Percentiles rank a stretch among this genome's conserved stretches.
Conservation (phyloP, 352 stramenopile genomes). For the Pythium utonaiense region DNA sequence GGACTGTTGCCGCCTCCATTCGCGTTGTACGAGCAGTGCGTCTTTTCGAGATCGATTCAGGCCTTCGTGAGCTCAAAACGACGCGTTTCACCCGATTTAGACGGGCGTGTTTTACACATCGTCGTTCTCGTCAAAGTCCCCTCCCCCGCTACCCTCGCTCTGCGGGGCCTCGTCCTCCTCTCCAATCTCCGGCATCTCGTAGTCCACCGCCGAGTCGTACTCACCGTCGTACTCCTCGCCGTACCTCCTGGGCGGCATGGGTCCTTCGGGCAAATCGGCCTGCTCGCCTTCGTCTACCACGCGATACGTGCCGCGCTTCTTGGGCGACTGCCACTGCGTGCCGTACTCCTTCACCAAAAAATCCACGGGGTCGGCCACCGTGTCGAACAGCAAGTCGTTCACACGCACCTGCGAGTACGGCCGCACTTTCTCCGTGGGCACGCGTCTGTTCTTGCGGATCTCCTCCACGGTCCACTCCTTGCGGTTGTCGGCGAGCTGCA, state of each 20-base stretch:
- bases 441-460: conserved; percentile 8
- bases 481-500: conserved; percentile 18
- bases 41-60: neutral
- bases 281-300: neutral
- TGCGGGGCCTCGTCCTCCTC: neutral
- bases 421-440: conserved; percentile 19
- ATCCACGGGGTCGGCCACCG: conserved; percentile 23
- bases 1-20: neutral
- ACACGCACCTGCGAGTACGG: conserved; percentile 18
- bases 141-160: neutral
- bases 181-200: conserved; percentile 6
- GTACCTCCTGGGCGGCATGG: neutral
- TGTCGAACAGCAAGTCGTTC: conserved; percentile 25
- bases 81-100: too few relatives aligned
- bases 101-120: too few relatives aligned
- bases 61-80: neutral
- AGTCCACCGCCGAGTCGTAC: conserved; percentile 7
- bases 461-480: conserved; percentile 21
- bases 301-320: conserved; percentile 6
- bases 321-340: conserved; percentile 13
- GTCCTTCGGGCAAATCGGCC: neutral
- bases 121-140: neutral
- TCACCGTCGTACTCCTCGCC: conserved; percentile 4
- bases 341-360: conserved; percentile 34
- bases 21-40: neutral